Base-by-base conservation (phyloP, 2,329 filamentous ascomycete genomes). In the Bipolaris sorokiniana region DNA sequence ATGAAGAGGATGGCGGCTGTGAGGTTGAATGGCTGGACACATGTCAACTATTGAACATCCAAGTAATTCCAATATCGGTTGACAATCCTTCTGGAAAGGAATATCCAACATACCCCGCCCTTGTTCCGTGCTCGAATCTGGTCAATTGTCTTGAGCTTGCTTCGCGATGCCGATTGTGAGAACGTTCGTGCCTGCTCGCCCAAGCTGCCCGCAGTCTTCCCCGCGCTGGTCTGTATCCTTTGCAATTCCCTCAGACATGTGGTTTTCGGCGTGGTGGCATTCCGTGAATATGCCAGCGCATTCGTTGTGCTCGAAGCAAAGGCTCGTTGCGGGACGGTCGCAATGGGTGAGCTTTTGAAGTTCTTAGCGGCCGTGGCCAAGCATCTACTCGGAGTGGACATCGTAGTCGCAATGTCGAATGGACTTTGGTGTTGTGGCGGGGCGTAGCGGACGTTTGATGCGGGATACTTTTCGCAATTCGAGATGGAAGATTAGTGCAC, bases 1-100 rank as follows among this genome's bases (percentile, higher is more conserved):
- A 98, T 83, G 80, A 99, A 98, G 62, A 99, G 83, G 48, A 92
- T 67, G 16, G 92, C 94, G 31, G 94, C 90, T 79, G 92, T 94
- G 87, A 91, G 93, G 51, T 93, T 97, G 81, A 99, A 98, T 28
- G 95, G 95, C 89, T 92, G 63, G 34, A 28, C 9, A 33, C n/a
- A 4, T 42, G 48, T 62, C 42, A 62, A 61, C 44, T 16, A 18
- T n/a, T 63, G 55, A 44, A 28, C 9, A 33, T 6, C 20, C 11
- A 20, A 16, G 9, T n/a, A 11, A 18, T 15, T 34, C 16, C 7
- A 10, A 16, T 40, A 7, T 10, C 16, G 38, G 22, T 16, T 18
- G 7, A 36, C 23, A 7, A 5, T n/a, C 31, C 13, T 3, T 15
- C 22, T n/a, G 4, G 6, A 31, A 7, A 47, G 28, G 16, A 38